Evolutionary conservation across 2,329 filamentous ascomycete species (phyloP), one percentile per base, ranked within the genome.

Genomic region (Eurotiales sp.): DNA sequence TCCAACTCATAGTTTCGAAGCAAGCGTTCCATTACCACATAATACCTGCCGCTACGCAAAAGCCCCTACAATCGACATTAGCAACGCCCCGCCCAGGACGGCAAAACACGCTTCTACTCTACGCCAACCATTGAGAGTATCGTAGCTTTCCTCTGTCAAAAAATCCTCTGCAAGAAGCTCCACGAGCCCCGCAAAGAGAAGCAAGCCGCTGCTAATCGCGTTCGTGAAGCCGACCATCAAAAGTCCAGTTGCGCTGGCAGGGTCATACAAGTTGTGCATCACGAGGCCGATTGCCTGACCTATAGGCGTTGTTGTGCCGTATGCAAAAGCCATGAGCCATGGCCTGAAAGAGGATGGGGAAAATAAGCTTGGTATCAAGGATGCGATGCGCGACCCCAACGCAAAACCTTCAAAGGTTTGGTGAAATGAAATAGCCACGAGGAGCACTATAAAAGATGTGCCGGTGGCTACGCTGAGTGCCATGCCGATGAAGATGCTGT

Each of bases 331-430:
- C 82, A 85, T 85, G 14, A 84, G 67, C 82, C 82, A 95, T 0
- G 93, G 92, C 43, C 87, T 87, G 1, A 81, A 72, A 0, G 88
- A 92, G 2, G 79, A 79, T 17, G 79, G 79, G 0, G 87, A 82
- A 62, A 96, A 96, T 12, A 66, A 66, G 50, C 67, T 68, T 1
- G 74, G 74, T 17, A 86, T 83, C 23, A 95, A 83, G 8, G 87
- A 86, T 0, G 89, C 87, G 60, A 95, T 95, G 52, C 90, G 86
- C 39, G 87, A 87, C 6, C 90, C 90, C 4, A 95, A 80, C 0
- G 90, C 90, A 12, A 95, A 83, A 2, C 90, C 90, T 72, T 95
- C 90, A 58, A 95, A 95, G 1, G 87, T 90, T 72, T 95, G 87
- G 63, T 93, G 88, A 69, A 92, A 91, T 57, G 82, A 83, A 56